Conservation (phyloP, 73 alveolate species). For the Blepharisma stoltei region DNA sequence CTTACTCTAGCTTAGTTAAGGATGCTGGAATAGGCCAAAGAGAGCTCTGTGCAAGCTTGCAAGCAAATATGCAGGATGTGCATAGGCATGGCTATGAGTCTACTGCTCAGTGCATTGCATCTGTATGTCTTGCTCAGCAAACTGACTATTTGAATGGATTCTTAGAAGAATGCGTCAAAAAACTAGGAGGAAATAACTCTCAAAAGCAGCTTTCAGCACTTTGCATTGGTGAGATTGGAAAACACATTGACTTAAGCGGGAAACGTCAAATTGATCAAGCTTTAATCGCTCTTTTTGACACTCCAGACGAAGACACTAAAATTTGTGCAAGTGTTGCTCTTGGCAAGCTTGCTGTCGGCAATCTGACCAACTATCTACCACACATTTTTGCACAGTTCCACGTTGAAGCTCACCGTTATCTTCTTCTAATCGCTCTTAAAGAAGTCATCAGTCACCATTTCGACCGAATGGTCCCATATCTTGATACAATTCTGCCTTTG, state of each 20-base stretch:
- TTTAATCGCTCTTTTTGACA: slow-evolving; percentile 48
- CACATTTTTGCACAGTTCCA: slow-evolving; percentile 41
- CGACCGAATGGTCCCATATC: slow-evolving; percentile 39
- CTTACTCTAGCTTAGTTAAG: background rate
- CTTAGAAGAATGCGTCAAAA: slow-evolving; percentile 25
- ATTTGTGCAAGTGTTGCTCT: slow-evolving; percentile 65
- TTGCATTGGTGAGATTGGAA: slow-evolving; percentile 65
- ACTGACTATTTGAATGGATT: background rate
- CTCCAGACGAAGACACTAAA: slow-evolving; percentile 47
- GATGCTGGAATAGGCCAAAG: background rate
- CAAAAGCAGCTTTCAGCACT: slow-evolving; percentile 37
- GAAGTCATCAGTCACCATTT: slow-evolving; percentile 58
- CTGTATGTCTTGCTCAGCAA: slow-evolving; percentile 14
- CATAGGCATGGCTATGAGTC: background rate
- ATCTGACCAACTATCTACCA: slow-evolving; percentile 52
- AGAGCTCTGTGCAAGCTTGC: background rate
- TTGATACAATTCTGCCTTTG: slow-evolving; percentile 41
- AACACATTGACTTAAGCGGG: slow-evolving; percentile 40
- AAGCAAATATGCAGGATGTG: background rate
- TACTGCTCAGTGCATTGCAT: slow-evolving; percentile 49
- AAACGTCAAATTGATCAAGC: slow-evolving; percentile 24
- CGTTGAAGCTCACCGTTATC: slow-evolving; percentile 39
- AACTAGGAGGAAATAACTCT: slow-evolving; percentile 13
- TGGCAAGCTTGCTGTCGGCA: slow-evolving; percentile 68
- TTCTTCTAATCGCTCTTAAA: slow-evolving; percentile 51